Evolutionary conservation across 192 early-diverging fungal genomes (phyloP).

Genomic region (Thoreauomyces humboldtii): DNA sequence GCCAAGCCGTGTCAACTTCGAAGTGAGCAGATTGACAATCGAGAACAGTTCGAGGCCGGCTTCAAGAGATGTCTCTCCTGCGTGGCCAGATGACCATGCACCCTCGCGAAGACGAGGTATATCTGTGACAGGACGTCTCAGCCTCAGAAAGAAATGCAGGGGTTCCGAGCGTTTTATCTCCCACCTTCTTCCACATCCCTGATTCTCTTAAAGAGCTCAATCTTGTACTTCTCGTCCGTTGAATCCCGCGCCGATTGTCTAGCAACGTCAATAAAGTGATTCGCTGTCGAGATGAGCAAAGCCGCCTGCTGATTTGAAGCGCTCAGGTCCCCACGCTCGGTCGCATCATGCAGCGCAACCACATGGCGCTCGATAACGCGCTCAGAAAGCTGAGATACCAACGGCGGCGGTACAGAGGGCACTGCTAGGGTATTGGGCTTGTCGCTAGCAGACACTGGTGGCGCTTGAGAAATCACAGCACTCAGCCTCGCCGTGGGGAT

Average conservation of each 20-base stretch:
- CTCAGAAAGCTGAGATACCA: background rate
- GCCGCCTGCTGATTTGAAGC: constrained; percentile 12
- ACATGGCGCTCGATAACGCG: constrained; percentile 1
- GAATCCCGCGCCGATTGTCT: background rate
- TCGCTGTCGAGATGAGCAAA: constrained; percentile 8
- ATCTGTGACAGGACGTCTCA: background rate
- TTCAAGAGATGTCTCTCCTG: background rate
- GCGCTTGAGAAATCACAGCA: no score
- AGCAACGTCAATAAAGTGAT: constrained; percentile 2
- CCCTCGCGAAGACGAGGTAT: background rate
- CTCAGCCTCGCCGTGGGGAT: background rate
- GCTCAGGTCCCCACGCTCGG: background rate
- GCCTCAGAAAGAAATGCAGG: background rate
- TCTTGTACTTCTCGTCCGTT: background rate
- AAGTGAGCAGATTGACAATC: background rate
- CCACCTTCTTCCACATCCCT: constrained; percentile 14
- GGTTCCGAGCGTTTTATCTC: background rate
- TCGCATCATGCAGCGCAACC: background rate
- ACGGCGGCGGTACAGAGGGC: background rate
- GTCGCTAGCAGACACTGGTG: no score
- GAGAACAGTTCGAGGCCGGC: background rate
- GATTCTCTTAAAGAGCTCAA: background rate
- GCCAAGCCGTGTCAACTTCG: background rate
- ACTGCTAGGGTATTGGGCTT: no score
- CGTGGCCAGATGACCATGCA: background rate